phyloP scores from a whole-genome alignment of 2,329 filamentous ascomycete genomes.

The Calonectria multiphialidica region DNA sequence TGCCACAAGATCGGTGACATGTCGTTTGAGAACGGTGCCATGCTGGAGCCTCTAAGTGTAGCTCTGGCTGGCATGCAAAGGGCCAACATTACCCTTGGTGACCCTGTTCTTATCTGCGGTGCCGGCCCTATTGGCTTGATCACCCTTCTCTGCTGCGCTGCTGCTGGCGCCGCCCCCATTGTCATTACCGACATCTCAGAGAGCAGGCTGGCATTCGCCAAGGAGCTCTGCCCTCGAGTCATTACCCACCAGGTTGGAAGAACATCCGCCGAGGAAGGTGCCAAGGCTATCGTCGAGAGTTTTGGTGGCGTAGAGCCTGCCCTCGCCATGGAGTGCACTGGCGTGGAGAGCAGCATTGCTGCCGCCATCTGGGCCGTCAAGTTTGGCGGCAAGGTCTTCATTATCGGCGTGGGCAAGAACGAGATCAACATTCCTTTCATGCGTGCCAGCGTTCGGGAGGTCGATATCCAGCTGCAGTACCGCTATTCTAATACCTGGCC shows the following conservation, averaged over 20 bases:
- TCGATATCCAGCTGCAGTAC: slow-evolving; percentile 97
- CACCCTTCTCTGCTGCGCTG: slow-evolving; percentile 84
- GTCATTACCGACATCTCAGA: slow-evolving; percentile 97
- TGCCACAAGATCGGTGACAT: slow-evolving; percentile 96
- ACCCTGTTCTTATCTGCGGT: slow-evolving; percentile 89
- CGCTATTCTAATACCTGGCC: slow-evolving; percentile 98
- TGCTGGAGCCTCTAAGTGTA: slow-evolving; percentile 91
- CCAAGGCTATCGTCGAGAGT: slow-evolving; percentile 72
- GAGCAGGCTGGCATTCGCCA: slow-evolving; percentile 85
- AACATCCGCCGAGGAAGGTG: slow-evolving; percentile 77
- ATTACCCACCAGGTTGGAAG: slow-evolving; percentile 84
- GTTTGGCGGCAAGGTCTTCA: slow-evolving; percentile 97
- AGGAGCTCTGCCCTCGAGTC: slow-evolving; percentile 82
- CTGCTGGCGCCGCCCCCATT: slow-evolving; percentile 89
- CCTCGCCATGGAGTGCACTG: slow-evolving; percentile 91
- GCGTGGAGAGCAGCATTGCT: slow-evolving; percentile 89
- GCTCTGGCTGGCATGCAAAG: slow-evolving; percentile 90
- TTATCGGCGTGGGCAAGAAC: slow-evolving; percentile 95
- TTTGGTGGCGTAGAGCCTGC: slow-evolving; percentile 86
- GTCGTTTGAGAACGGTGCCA: slow-evolving; percentile 90
- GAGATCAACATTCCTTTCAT: slow-evolving; percentile 98
- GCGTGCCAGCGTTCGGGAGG: slow-evolving; percentile 89
- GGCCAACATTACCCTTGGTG: slow-evolving; percentile 83
- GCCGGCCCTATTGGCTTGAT: slow-evolving; percentile 95
- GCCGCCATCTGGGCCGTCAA: slow-evolving; percentile 90